Conservation (phyloP, 306 rosid species). For the Castanea crenata region DNA sequence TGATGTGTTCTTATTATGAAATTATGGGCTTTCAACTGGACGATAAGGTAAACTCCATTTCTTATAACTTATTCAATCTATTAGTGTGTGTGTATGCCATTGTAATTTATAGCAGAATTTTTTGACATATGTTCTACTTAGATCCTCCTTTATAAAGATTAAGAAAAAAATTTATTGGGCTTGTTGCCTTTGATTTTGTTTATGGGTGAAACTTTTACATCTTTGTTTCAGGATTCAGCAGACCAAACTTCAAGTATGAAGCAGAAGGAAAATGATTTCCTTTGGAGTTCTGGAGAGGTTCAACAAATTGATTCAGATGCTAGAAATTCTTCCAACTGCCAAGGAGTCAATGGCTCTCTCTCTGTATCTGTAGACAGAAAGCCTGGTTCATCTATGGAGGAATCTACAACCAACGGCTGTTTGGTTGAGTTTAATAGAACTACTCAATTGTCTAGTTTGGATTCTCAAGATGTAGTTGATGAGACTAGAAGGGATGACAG, state of each 20-base stretch:
- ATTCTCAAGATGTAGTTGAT: slow-evolving; percentile 33
- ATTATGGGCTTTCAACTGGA: slow-evolving; percentile 84
- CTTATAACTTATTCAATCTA: slow-evolving; percentile 6
- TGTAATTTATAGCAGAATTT: not conserved
- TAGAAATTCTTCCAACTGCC: slow-evolving; percentile 23
- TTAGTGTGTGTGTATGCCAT: not conserved
- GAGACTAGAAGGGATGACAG: slow-evolving; percentile 54
- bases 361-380: slow-evolving; percentile 38
- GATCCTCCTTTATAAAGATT: not conserved
- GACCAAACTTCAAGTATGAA: slow-evolving; percentile 37
- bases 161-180: not conserved
- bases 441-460: slow-evolving; percentile 26
- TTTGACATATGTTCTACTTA: not conserved
- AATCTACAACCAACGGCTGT: slow-evolving; percentile 42
- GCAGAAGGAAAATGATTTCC: slow-evolving; percentile 38
- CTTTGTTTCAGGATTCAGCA: slow-evolving; percentile 56
- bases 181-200: not conserved
- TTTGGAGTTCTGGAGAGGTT: slow-evolving; percentile 39
- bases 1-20: slow-evolving; percentile 88
- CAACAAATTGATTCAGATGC: slow-evolving; percentile 46
- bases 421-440: slow-evolving; percentile 35
- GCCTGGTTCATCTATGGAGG: slow-evolving; percentile 44
- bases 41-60: slow-evolving; percentile 55
- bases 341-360: slow-evolving; percentile 34
- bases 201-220: not conserved